Evolutionary conservation across 140 eudicot genomes (phyloP).

Genomic region (Oenanthe javanica): DNA sequence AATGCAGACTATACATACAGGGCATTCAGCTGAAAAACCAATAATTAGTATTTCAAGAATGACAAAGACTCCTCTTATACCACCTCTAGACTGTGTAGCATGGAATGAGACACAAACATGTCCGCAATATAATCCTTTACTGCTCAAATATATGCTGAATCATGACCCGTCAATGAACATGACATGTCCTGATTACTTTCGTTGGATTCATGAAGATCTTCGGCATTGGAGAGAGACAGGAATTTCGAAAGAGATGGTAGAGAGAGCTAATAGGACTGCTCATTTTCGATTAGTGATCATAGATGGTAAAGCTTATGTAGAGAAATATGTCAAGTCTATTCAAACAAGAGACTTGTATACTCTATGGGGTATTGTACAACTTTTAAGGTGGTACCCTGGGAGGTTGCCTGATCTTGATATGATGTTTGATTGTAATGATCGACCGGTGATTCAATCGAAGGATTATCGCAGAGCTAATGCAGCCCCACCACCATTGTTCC

Average conservation of each 20-base stretch:
- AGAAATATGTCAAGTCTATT: slow-evolving; percentile 43
- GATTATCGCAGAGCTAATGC: slow-evolving; percentile 28
- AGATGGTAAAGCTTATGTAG: slow-evolving; percentile 49
- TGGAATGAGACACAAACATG: slow-evolving; percentile 58
- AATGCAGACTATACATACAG: slow-evolving; percentile 34
- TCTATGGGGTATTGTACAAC: slow-evolving; percentile 55
- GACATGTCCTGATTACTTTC: slow-evolving; percentile 62
- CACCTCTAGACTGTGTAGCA: slow-evolving; percentile 47
- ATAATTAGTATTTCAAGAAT: slow-evolving; percentile 4
- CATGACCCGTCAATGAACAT: slow-evolving; percentile 22
- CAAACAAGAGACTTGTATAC: slow-evolving; percentile 58
- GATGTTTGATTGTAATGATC: slow-evolving; percentile 52
- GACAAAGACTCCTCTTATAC: slow-evolving; percentile 16
- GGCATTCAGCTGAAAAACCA: slow-evolving; percentile 21
- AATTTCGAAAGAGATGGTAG: slow-evolving; percentile 53
- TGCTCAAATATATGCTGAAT: slow-evolving; percentile 17
- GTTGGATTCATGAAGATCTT: slow-evolving; percentile 70
- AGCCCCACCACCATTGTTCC: slow-evolving; percentile 57
- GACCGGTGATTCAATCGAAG: slow-evolving; percentile 30
- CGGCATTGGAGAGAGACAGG: slow-evolving; percentile 52
- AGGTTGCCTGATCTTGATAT: slow-evolving; percentile 55
- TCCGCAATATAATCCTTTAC: slow-evolving; percentile 48
- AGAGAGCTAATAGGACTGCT: slow-evolving; percentile 32
- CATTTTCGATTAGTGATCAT: slow-evolving; percentile 43
- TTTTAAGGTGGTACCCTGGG: slow-evolving; percentile 53